These are phyloP conservation scores for Starmera caribaea DNA, from an alignment of 805 yeast species.

Conservation along the genomic window DNA sequence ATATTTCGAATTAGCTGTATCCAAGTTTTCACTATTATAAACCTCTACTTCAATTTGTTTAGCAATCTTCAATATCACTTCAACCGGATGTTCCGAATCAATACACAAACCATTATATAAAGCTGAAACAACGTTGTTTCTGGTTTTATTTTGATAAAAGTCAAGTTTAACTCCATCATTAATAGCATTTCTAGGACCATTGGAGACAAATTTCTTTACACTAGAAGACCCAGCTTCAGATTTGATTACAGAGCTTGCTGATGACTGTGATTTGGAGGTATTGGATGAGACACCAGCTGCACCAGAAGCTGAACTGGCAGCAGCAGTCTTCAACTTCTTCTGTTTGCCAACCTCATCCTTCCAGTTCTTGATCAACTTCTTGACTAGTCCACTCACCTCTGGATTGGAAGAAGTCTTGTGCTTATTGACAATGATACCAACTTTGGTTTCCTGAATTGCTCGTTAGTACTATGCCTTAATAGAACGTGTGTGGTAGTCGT, in stretches of 20 bases:
- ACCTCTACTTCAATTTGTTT: constrained; percentile 68
- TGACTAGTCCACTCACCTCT: constrained; percentile 64
- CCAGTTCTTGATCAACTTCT: constrained; percentile 80
- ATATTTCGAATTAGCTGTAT: constrained; percentile 46
- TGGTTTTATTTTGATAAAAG: constrained; percentile 63
- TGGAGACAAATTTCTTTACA: constrained; percentile 32
- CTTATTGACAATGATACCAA: constrained; percentile 95
- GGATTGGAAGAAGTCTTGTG: constrained; percentile 57
- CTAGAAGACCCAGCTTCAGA: constrained; percentile 11
- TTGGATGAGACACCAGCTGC: constrained; percentile 3
- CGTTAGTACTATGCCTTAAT: background rate
- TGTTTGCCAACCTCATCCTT: constrained; percentile 75
- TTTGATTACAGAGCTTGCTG: constrained; percentile 4
- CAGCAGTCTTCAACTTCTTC: constrained; percentile 23
- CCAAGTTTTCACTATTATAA: constrained; percentile 47
- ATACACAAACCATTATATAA: constrained; percentile 84
- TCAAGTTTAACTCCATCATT: constrained; percentile 71
- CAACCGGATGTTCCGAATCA: constrained; percentile 58
- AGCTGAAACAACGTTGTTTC: constrained; percentile 79
- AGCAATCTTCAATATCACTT: constrained; percentile 51
- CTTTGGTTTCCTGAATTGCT: constrained; percentile 65
- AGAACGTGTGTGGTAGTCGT: background rate
- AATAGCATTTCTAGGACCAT: constrained; percentile 64
- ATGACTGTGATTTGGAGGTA: constrained; percentile 1
- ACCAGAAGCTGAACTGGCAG: constrained; percentile 5